phyloP scores from a whole-genome alignment of 805 yeast species.

The Candida boidinii region DNA sequence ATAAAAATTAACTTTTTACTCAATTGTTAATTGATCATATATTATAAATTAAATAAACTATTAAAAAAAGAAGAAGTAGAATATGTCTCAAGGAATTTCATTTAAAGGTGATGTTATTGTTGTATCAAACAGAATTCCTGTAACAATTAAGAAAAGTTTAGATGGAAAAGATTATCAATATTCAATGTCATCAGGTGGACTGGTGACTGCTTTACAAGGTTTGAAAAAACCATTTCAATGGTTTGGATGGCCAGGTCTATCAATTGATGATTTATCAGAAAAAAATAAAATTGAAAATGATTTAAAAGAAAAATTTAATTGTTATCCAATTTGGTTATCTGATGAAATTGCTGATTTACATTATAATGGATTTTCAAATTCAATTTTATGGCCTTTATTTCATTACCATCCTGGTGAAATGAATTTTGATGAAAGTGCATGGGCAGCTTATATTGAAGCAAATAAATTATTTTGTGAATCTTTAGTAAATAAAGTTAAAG shows the following conservation, averaged over 20 bases:
- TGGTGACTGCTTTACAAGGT: conserved; percentile 93
- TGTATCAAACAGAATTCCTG: conserved; percentile 92
- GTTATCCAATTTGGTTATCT: conserved; percentile 80
- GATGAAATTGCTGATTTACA: conserved; percentile 93
- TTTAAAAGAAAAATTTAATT: conserved; percentile 67
- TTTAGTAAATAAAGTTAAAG: conserved; percentile 60
- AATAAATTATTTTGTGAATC: conserved; percentile 73
- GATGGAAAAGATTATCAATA: conserved; percentile 58
- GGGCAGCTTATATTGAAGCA: conserved; percentile 97
- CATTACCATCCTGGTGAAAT: conserved; percentile 99
- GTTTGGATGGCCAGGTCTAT: conserved; percentile 98
- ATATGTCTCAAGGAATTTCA: too few species aligned
- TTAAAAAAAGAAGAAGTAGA: too few species aligned
- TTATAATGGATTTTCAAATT: conserved; percentile 92
- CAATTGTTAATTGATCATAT: too few species aligned
- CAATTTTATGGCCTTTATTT: conserved; percentile 95
- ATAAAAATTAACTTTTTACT: too few species aligned
- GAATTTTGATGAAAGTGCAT: conserved; percentile 93
- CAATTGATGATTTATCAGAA: conserved; percentile 64
- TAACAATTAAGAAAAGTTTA: conserved; percentile 62
- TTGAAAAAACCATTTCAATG: conserved; percentile 86
- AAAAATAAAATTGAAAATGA: conserved; percentile 62
- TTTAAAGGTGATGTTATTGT: conserved; percentile 83
- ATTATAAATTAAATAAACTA: too few species aligned
- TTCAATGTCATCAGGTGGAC: conserved; percentile 93